phyloP scores from a whole-genome alignment of 164 flowering plant species.

The Piper longum region DNA sequence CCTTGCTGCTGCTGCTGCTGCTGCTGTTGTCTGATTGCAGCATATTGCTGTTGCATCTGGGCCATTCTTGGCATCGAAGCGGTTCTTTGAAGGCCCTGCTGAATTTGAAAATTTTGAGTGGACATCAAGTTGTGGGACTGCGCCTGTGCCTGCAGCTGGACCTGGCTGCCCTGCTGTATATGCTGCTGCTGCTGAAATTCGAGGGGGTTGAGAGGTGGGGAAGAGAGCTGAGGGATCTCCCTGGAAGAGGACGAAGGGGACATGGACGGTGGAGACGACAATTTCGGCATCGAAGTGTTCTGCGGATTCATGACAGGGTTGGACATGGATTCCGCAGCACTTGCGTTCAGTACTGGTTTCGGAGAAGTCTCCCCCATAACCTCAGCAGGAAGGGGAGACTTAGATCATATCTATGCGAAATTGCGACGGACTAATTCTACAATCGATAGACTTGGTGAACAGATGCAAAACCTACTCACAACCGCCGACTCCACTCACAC shows the following conservation, averaged over 20 bases:
- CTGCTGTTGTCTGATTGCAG: slow-evolving; percentile 19
- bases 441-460: too few species aligned
- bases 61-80: slow-evolving; percentile 3
- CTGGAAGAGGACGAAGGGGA: background rate
- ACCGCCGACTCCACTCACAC: too few species aligned
- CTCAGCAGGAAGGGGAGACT: background rate
- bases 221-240: slow-evolving; percentile 2
- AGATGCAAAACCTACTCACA: too few species aligned
- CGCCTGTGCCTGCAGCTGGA: background rate
- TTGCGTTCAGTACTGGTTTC: background rate
- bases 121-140: slow-evolving; percentile 1
- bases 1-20: slow-evolving; percentile 20
- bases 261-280: background rate
- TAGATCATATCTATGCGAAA: too few species aligned
- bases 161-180: background rate
- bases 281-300: background rate
- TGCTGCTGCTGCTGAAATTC: slow-evolving; percentile 1
- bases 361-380: slow-evolving; percentile 1
- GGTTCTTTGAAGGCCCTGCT: slow-evolving; percentile 2
- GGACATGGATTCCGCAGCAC: background rate
- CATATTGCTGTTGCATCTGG: slow-evolving; percentile 20
- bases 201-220: slow-evolving; percentile 1
- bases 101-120: slow-evolving; percentile 2
- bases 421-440: too few species aligned
- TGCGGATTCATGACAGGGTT: background rate